These are phyloP conservation scores for Scortechinia acanthostroma DNA, from an alignment of 2,329 filamentous ascomycete genomes.

Conservation along the genomic window DNA sequence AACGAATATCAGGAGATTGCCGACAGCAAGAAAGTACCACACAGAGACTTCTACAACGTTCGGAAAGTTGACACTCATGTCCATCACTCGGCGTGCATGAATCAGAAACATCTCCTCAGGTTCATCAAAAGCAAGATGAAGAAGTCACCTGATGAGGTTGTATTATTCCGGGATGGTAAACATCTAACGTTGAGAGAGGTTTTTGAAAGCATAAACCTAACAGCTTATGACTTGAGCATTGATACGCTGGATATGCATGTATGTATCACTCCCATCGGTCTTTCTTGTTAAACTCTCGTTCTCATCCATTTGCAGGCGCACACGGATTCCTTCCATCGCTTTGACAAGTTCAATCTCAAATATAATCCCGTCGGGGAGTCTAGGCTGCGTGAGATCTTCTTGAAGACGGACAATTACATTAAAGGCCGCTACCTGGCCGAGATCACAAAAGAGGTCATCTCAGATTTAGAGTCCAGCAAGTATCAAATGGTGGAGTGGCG, in stretches of 20 bases:
- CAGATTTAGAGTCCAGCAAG: slow-evolving; percentile 94
- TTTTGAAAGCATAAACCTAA: slow-evolving; percentile 94
- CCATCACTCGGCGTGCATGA: slow-evolving; percentile 98
- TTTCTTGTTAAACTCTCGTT: neutral
- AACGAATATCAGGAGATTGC: slow-evolving; percentile 98
- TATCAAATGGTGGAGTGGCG: slow-evolving; percentile 99
- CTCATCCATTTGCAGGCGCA: slow-evolving; percentile 54
- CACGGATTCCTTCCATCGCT: slow-evolving; percentile 94
- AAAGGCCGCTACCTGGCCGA: slow-evolving; percentile 91
- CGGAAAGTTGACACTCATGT: slow-evolving; percentile 98
- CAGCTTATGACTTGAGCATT: slow-evolving; percentile 94
- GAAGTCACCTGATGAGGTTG: slow-evolving; percentile 89
- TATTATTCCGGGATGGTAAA: slow-evolving; percentile 85
- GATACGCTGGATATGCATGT: slow-evolving; percentile 98
- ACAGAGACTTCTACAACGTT: slow-evolving; percentile 98
- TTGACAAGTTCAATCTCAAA: slow-evolving; percentile 99
- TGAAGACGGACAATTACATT: slow-evolving; percentile 98
- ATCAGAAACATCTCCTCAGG: slow-evolving; percentile 92
- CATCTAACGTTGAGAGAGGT: slow-evolving; percentile 86
- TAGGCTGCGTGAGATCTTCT: slow-evolving; percentile 88
- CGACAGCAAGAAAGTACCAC: slow-evolving; percentile 93
- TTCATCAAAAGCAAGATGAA: slow-evolving; percentile 99
- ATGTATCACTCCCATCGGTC: slow-evolving; percentile 25
- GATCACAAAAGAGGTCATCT: slow-evolving; percentile 95
- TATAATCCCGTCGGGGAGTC: slow-evolving; percentile 98